These are phyloP conservation scores for Fusarium mundagurra DNA, from an alignment of 2,329 filamentous ascomycete species.

Conservation along the genomic window DNA sequence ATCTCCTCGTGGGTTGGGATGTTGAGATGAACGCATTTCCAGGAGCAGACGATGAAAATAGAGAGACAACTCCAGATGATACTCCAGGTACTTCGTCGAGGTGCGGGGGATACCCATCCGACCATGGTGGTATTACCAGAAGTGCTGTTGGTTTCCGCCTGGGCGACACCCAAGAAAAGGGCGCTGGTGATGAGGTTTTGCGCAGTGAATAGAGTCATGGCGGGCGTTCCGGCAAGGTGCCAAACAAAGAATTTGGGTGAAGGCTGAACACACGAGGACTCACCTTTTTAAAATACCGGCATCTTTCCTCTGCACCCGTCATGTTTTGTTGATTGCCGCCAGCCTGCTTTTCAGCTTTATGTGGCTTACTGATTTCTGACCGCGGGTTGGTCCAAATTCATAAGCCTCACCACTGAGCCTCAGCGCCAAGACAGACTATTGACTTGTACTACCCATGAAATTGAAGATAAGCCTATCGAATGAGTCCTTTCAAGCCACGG, in stretches of 20 bases:
- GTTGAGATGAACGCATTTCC: neutral
- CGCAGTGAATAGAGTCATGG: rapidly evolving
- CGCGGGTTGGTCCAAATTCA: neutral
- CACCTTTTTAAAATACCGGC: rapidly evolving
- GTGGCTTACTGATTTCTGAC: neutral
- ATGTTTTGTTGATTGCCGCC: too few relatives aligned
- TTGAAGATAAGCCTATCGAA: neutral
- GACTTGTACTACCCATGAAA: rapidly evolving
- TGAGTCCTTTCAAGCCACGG: neutral
- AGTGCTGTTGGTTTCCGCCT: neutral
- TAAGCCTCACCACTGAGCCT: rapidly evolving
- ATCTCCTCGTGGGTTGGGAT: neutral
- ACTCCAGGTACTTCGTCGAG: rapidly evolving
- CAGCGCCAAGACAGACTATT: neutral
- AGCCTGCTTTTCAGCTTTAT: neutral
- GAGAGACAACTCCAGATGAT: neutral
- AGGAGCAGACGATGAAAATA: neutral
- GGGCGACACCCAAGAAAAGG: neutral
- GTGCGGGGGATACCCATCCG: neutral
- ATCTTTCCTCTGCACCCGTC: rapidly evolving
- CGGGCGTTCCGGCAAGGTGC: too few relatives aligned
- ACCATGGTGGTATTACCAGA: neutral
- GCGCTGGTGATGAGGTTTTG: neutral
- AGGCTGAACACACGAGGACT: rapidly evolving
- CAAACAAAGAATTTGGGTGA: rapidly evolving